Evolutionary conservation across 768 basidiomycete genomes (phyloP), one percentile per base, ranked within the genome.

Genomic region (Hericium coralloides): DNA sequence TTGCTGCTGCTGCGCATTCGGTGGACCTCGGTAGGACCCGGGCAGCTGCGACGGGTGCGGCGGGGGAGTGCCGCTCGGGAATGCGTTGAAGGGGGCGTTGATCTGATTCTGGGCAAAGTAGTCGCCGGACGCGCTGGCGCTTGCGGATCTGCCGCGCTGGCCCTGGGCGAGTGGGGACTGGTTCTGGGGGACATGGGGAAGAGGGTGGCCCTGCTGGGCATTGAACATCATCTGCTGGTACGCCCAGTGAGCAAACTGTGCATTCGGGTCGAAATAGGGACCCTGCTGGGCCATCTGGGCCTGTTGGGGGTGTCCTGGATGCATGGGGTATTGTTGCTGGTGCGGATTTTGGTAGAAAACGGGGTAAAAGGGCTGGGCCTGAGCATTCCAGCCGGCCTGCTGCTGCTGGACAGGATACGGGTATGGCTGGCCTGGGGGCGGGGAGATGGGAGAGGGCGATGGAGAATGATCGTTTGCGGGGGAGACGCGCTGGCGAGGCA

Each of bases 161-260:
- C 31, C 31, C 64, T 78, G 79, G 17, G 66, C 64, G 47, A 67
- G 56, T 25, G 61, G 64, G 31, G 67, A 45, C 49, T 59, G 57
- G 56, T 65, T 60, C 47, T 71, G 69, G 50, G 68, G 68, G 41
- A 65, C 53, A 18, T 52, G 38, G n/a, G 57, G 67, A 71, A 25
- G 72, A 69, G 52, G 77, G 76, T 64, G 60, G 56, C 3, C 53
- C 59, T 25, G 60, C 53, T 63, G 76, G 69, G 60, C 83, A 65
- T 80, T 84, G 73, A 82, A 87, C 83, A 92, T 84, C 89, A 92
- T 91, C 66, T 92, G 89, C 71, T 91, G 89, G 72, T 92, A 92
- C 38, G 89, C 87, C 89, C 90, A 92, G 69, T 89, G 87, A 3
- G 88, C 85, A 56, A 84, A 82, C 56, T 89, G 81, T 61, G 86